Evolutionary conservation across 2,329 filamentous ascomycete genomes (phyloP).

Genomic region (Xylaria sp.): DNA sequence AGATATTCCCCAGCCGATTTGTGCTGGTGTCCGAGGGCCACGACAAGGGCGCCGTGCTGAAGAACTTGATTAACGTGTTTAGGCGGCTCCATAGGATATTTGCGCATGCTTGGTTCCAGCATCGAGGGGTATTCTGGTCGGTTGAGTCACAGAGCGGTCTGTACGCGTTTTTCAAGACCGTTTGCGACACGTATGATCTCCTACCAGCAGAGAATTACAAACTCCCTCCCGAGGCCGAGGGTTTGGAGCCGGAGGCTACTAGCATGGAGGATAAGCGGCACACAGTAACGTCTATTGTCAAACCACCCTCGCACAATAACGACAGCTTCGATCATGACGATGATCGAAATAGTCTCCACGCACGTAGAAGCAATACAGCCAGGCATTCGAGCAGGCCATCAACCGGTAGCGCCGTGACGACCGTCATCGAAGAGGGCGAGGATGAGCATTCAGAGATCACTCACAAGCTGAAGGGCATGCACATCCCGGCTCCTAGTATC

Average conservation of each 20-base stretch:
- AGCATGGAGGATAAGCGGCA: slow-evolving; percentile 57
- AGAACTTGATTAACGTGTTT: slow-evolving; percentile 95
- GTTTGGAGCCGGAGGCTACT: slow-evolving; percentile 67
- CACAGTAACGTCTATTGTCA: slow-evolving; percentile 51
- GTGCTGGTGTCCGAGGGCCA: slow-evolving; percentile 66
- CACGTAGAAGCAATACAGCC: slow-evolving; percentile 77
- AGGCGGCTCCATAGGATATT: slow-evolving; percentile 95
- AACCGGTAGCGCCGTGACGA: slow-evolving; percentile 80
- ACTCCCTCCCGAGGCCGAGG: slow-evolving; percentile 91
- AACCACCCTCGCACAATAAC: slow-evolving; percentile 44
- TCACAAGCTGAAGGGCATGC: slow-evolving; percentile 59
- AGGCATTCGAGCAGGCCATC: slow-evolving; percentile 85
- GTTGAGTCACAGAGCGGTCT: slow-evolving; percentile 91
- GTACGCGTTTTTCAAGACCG: slow-evolving; percentile 96
- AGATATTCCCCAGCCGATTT: slow-evolving; percentile 92
- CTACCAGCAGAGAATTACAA: slow-evolving; percentile 96
- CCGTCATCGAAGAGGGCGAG: slow-evolving; percentile 85
- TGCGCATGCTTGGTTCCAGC: slow-evolving; percentile 98
- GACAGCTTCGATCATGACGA: slow-evolving; percentile 57
- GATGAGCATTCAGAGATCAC: slow-evolving; percentile 68
- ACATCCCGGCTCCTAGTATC: slow-evolving; percentile 65
- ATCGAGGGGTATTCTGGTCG: slow-evolving; percentile 93
- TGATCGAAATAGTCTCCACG: slow-evolving; percentile 59
- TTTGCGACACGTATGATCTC: slow-evolving; percentile 91
- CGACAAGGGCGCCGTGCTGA: slow-evolving; percentile 73